A percentile compares a stretch with the other conserved stretches of the same genome.
phyloP scores from a whole-genome alignment of 495 filamentous ascomycete species.

The Penicillium salamii region DNA sequence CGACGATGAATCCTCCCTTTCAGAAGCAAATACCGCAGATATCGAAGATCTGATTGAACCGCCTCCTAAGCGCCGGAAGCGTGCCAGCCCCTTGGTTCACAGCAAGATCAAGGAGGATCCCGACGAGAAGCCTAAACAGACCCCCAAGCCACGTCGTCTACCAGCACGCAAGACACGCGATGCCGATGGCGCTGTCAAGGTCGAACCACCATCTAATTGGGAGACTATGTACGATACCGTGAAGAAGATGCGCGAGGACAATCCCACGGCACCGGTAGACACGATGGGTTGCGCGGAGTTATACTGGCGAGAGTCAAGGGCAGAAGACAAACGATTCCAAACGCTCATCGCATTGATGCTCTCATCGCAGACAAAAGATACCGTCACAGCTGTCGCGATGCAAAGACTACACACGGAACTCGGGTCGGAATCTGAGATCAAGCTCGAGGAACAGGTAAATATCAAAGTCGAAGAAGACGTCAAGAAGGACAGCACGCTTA shows the following conservation, averaged over 20 bases:
- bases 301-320: conserved; percentile 38
- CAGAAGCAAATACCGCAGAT: conserved; percentile 47
- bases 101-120: conserved; percentile 25
- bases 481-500: conserved; percentile 52
- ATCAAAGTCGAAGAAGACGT: conserved; percentile 19
- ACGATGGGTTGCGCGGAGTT: conserved; percentile 95
- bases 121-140: conserved; percentile 21
- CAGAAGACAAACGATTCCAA: conserved; percentile 75
- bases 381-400: conserved; percentile 86
- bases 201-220: conserved; percentile 78
- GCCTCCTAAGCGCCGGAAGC: conserved; percentile 51
- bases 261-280: conserved; percentile 83
- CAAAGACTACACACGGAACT: conserved; percentile 71
- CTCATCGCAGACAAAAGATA: conserved; percentile 95
- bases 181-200: conserved; percentile 49
- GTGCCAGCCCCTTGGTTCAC: conserved; percentile 12
- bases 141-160: conserved; percentile 48
- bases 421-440: conserved; percentile 22
- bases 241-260: conserved; percentile 70
- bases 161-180: conserved; percentile 64
- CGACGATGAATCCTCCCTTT: conserved; percentile 41
- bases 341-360: conserved; percentile 93
- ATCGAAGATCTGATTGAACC: conserved; percentile 62
- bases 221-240: conserved; percentile 75
- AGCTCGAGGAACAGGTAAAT: conserved; percentile 13